These are phyloP conservation scores for Cornus kousa DNA, from an alignment of 148 eudicot species.

Conservation along the genomic window DNA sequence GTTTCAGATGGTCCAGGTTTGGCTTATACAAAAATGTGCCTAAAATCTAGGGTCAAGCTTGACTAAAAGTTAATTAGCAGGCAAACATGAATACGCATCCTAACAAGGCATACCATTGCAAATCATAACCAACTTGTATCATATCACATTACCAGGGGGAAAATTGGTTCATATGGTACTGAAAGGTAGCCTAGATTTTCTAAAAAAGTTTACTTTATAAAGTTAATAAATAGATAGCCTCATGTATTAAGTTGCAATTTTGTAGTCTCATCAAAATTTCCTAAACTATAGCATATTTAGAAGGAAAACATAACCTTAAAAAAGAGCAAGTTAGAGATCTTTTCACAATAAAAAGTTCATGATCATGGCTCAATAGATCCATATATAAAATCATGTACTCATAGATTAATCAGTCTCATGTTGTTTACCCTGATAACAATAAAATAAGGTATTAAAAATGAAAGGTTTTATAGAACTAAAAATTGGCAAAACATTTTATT, in stretches of 20 bases:
- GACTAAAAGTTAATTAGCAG: not conserved
- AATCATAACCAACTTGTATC: not conserved
- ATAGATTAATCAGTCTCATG: not conserved
- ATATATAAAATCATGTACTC: no score
- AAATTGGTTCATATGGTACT: not conserved
- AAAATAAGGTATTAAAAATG: no score
- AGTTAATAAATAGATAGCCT: no score
- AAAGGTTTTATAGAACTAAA: no score
- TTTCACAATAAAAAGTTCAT: no score
- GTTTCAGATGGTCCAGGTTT: not conserved
- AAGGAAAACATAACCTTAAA: not conserved
- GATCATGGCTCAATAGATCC: no score
- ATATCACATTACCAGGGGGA: not conserved
- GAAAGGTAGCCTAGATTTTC: not conserved
- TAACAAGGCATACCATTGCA: not conserved
- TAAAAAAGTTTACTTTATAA: no score
- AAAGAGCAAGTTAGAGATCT: no score
- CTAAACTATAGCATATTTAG: not conserved
- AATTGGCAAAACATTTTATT: no score
- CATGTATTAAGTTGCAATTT: no score
- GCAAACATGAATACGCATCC: not conserved
- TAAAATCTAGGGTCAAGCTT: not conserved
- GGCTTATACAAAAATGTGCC: not conserved
- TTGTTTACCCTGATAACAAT: no score
- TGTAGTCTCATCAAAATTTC: no score